Percentiles rank a stretch among this genome's conserved stretches.
phyloP scores from a whole-genome alignment of 257 asterid species.

The Przewalskia tangutica region DNA sequence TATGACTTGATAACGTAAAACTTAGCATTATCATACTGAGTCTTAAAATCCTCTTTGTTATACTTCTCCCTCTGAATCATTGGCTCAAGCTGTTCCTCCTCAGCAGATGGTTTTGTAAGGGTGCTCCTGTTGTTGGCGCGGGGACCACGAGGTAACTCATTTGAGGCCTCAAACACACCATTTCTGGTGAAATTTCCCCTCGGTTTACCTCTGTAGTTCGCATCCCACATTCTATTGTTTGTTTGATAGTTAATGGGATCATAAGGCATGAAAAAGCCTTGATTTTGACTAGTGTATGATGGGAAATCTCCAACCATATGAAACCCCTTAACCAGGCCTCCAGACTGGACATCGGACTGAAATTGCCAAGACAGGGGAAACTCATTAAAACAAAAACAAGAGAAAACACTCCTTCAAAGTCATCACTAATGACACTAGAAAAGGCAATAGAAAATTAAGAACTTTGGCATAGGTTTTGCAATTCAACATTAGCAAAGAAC shows the following conservation, averaged over 20 bases:
- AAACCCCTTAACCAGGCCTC: slow-evolving; percentile 31
- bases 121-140: slow-evolving; percentile 35
- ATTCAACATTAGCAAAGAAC: no score
- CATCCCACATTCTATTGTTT: slow-evolving; percentile 38
- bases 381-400: neutral
- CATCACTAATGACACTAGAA: neutral
- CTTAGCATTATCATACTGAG: slow-evolving; percentile 50
- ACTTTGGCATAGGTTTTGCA: no score
- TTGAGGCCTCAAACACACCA: slow-evolving; percentile 36
- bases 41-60: slow-evolving; percentile 46
- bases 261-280: slow-evolving; percentile 31
- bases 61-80: slow-evolving; percentile 34
- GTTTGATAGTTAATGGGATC: slow-evolving; percentile 33
- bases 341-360: slow-evolving; percentile 42
- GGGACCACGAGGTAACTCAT: slow-evolving; percentile 81
- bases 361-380: slow-evolving; percentile 21
- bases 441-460: neutral
- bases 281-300: slow-evolving; percentile 26
- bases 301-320: slow-evolving; percentile 37
- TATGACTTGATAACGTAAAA: slow-evolving; percentile 75
- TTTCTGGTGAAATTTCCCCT: slow-evolving; percentile 35
- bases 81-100: slow-evolving; percentile 27
- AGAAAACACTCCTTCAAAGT: neutral
- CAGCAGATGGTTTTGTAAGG: slow-evolving; percentile 22
- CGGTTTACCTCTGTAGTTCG: slow-evolving; percentile 32